These are phyloP conservation scores for Salvia sclarea DNA, from an alignment of 305 asterid species.

Conservation along the genomic window DNA sequence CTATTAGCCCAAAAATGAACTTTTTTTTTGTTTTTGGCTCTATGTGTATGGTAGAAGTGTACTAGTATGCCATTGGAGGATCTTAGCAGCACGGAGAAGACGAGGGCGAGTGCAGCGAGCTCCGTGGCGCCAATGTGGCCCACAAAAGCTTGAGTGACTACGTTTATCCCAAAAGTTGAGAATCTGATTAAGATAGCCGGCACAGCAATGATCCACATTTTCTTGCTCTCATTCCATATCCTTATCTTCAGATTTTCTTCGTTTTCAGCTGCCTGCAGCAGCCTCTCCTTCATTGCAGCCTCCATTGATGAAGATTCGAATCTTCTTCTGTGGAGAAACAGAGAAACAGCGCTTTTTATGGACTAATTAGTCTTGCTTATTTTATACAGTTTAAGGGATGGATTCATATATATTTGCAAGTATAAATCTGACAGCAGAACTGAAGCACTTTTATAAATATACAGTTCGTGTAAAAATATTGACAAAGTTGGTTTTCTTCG, in stretches of 20 bases:
- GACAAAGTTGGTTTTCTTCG: no score
- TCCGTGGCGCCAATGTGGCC: slow-evolving; percentile 63
- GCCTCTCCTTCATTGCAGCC: slow-evolving; percentile 25
- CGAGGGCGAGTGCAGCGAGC: slow-evolving; percentile 62
- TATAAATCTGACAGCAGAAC: no score
- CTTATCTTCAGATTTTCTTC: slow-evolving; percentile 31
- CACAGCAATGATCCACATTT: slow-evolving; percentile 53
- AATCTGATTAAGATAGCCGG: slow-evolving; percentile 54
- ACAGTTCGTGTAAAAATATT: no score
- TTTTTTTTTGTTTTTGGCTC: no score
- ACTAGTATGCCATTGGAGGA: slow-evolving; percentile 50
- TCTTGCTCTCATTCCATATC: slow-evolving; percentile 50
- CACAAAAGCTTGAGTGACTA: slow-evolving; percentile 57
- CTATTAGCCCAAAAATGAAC: slow-evolving; percentile 4
- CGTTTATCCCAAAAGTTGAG: slow-evolving; percentile 45
- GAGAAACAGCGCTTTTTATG: background rate
- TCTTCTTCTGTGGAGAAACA: slow-evolving; percentile 3
- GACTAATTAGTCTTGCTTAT: no score
- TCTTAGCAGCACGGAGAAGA: slow-evolving; percentile 45
- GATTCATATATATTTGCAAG: no score
- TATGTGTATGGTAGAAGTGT: no score
- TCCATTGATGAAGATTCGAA: slow-evolving; percentile 33
- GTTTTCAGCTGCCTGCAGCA: slow-evolving; percentile 23
- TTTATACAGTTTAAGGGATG: no score
- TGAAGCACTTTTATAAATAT: no score